Base-by-base conservation (phyloP, 306 rosid genomes). In the peach (Prunus persica) region DNA sequence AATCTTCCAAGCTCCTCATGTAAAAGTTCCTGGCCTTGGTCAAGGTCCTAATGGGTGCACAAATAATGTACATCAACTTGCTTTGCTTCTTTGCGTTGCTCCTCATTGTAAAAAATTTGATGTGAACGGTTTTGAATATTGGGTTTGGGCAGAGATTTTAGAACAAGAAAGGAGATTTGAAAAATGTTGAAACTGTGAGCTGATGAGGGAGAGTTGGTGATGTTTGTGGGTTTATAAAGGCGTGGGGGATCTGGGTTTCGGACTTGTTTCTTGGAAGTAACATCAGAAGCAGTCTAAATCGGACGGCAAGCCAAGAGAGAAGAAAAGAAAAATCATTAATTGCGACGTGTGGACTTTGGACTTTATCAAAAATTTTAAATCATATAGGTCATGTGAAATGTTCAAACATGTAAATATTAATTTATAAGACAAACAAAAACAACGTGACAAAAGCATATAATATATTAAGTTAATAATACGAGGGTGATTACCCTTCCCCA, bases 1-100 rank as follows among this genome's bases (percentile, higher is more conserved):
- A 88, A 18, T 50, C 81, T 4, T 49, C 22, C 75, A 86, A 0
- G 7, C 84, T 74, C 72, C 80, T 86, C 71, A 80, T 24, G 74
- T 86, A 88, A 7, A 84, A 76, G 12, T 86, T 38, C 43, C 80
- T 82, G 63, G 79, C 88, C 80, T 68, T 86, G 71, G 71, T 81
- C 63, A 88, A 65, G 68, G 82, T 81, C 72, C 86, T 74, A 3
- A 86, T 15, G 62, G 90, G 93, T 69, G 67, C 52, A 27, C 65
- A 76, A 55, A 82, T 30, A 25, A 56, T 63, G 67, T 65, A 68
- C 83, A 76, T 72, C 4, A 58, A 14, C 67, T 30, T 56, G 14
- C 20, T 72, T 61, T 70, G 60, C 38, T 49, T 69, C 12, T 8
- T 77, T 69, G 25, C 75, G 61, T 54, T 76, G 56, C 77, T 66